These are phyloP conservation scores for Cyberlindnera meyerae DNA, from an alignment of 805 yeast species.

Conservation along the genomic window DNA sequence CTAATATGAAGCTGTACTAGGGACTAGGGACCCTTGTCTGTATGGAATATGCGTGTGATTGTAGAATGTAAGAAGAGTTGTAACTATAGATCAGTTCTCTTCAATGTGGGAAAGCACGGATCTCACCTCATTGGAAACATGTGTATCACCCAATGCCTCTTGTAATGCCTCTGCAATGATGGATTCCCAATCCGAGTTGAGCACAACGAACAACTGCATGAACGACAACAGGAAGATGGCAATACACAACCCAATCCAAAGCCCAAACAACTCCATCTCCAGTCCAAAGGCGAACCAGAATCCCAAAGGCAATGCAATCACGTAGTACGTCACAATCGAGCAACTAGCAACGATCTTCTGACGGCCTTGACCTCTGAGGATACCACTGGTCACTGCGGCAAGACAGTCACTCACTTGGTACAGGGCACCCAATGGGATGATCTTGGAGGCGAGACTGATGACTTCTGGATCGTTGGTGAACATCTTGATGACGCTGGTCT, in stretches of 20 bases:
- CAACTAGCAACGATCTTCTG: slow-evolving; percentile 59
- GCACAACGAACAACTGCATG: slow-evolving; percentile 37
- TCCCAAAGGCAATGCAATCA: slow-evolving; percentile 56
- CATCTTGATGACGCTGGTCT: slow-evolving; percentile 39
- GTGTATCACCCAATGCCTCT: slow-evolving; percentile 32
- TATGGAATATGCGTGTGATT: no score
- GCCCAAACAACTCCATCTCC: slow-evolving; percentile 45
- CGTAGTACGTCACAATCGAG: slow-evolving; percentile 52
- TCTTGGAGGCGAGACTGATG: slow-evolving; percentile 40
- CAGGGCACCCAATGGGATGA: slow-evolving; percentile 59
- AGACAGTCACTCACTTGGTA: slow-evolving; percentile 69
- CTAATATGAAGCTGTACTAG: no score
- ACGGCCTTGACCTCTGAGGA: slow-evolving; percentile 75
- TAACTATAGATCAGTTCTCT: slow-evolving; percentile 8
- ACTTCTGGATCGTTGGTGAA: slow-evolving; percentile 62
- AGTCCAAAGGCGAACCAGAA: slow-evolving; percentile 46
- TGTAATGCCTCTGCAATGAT: slow-evolving; percentile 37
- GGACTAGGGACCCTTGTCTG: no score
- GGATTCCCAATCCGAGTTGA: slow-evolving; percentile 41
- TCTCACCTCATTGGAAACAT: slow-evolving; percentile 18
- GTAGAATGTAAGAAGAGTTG: no score
- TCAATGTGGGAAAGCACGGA: slow-evolving; percentile 20
- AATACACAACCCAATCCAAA: slow-evolving; percentile 56
- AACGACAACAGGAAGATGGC: slow-evolving; percentile 47
- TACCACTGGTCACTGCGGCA: slow-evolving; percentile 70